Percentiles rank a stretch among this genome's conserved stretches.
phyloP scores from a whole-genome alignment of 805 yeast genomes.

The Debaryomyces castellii region DNA sequence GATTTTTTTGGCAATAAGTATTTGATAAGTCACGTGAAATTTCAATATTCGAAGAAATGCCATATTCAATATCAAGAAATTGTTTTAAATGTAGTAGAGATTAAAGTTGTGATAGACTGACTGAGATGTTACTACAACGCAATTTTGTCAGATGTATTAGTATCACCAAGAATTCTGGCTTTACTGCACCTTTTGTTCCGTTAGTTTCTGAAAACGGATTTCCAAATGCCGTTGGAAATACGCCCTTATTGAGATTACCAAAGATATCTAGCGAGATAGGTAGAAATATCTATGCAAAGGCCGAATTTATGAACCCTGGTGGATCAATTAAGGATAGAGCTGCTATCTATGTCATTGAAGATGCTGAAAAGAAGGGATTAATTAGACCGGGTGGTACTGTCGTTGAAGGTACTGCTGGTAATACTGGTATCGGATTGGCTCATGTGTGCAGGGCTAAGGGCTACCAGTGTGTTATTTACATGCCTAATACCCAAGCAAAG shows the following conservation, averaged over 20 bases:
- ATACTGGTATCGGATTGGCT: slow-evolving; percentile 93
- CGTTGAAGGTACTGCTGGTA: slow-evolving; percentile 94
- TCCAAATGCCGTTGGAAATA: slow-evolving; percentile 87
- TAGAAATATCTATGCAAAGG: slow-evolving; percentile 71
- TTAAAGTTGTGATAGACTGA: not conserved
- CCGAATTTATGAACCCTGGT: slow-evolving; percentile 92
- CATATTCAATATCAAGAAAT: not conserved
- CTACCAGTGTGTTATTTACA: slow-evolving; percentile 80
- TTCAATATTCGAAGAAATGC: not conserved
- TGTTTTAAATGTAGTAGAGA: not conserved
- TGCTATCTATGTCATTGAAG: slow-evolving; percentile 71
- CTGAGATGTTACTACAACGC: slow-evolving; percentile 1
- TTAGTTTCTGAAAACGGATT: slow-evolving; percentile 66
- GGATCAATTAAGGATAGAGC: slow-evolving; percentile 93
- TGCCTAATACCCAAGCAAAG: slow-evolving; percentile 89
- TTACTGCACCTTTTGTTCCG: slow-evolving; percentile 54
- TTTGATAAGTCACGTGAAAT: slow-evolving; percentile 2
- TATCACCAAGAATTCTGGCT: slow-evolving; percentile 10
- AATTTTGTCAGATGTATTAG: slow-evolving; percentile 15
- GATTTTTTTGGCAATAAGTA: too few relatives aligned
- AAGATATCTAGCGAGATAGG: slow-evolving; percentile 24
- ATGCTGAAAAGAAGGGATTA: slow-evolving; percentile 70
- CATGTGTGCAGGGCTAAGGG: slow-evolving; percentile 78
- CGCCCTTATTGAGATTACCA: slow-evolving; percentile 62
- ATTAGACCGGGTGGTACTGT: slow-evolving; percentile 79